phyloP scores from a whole-genome alignment of 2,329 filamentous ascomycete species.

The Didymella sp. region DNA sequence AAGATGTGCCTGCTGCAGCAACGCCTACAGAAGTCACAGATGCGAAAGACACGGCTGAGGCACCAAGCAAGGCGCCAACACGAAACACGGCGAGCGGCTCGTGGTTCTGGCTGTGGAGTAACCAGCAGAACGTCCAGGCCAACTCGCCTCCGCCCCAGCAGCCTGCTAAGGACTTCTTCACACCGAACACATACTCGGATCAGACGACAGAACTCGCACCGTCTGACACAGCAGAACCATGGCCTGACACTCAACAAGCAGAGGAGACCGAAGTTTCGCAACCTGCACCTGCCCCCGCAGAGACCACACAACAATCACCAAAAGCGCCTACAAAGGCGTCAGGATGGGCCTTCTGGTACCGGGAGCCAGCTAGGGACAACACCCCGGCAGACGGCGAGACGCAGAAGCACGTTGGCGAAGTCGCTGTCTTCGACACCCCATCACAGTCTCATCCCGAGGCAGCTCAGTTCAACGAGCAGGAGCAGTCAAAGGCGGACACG shows the following conservation, averaged over 20 bases:
- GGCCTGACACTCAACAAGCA: slow-evolving; percentile 10
- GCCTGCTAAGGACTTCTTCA: slow-evolving; percentile 18
- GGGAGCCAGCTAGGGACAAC: slow-evolving; percentile 61
- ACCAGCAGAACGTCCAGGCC: slow-evolving; percentile 51
- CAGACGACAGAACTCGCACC: slow-evolving; percentile 15
- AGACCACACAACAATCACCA: slow-evolving; percentile 17
- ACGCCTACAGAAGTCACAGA: slow-evolving; percentile 18
- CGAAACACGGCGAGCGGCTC: slow-evolving; percentile 44
- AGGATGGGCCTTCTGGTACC: slow-evolving; percentile 84
- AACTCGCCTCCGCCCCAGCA: slow-evolving; percentile 33
- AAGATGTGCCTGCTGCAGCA: slow-evolving; percentile 22
- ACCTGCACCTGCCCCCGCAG: slow-evolving; percentile 1
- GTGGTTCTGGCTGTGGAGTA: slow-evolving; percentile 61
- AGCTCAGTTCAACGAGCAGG: slow-evolving; percentile 59
- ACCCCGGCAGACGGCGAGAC: slow-evolving; percentile 63
- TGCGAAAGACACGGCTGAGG: slow-evolving; percentile 24
- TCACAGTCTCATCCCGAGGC: slow-evolving; percentile 59
- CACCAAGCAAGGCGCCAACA: slow-evolving; percentile 19
- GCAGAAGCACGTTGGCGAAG: slow-evolving; percentile 61
- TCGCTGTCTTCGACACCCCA: slow-evolving; percentile 59
- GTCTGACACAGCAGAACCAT: background rate
- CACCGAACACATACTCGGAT: slow-evolving; percentile 16
- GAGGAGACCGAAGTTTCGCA: background rate
- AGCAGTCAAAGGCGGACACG: slow-evolving; percentile 30
- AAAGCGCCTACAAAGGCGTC: slow-evolving; percentile 60